Evolutionary conservation across 106 monocot species (phyloP).

Genomic region (Dendrobium chrysotoxum): DNA sequence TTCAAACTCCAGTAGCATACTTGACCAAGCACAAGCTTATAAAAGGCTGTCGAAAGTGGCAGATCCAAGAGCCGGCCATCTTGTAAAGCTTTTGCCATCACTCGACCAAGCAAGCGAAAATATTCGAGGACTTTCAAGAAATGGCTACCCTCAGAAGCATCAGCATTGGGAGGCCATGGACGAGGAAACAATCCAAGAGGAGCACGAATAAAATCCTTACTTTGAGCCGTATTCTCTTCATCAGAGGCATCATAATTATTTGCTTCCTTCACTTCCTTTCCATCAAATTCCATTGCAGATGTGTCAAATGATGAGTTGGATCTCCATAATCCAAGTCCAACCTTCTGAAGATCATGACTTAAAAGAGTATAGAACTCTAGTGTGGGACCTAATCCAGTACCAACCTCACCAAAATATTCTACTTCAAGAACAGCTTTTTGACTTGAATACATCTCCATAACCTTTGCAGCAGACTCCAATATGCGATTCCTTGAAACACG

Average conservation of each 20-base stretch:
- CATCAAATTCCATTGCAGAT: constrained; percentile 50
- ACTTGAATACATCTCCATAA: constrained; percentile 98
- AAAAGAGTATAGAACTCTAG: constrained; percentile 96
- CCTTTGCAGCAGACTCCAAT: constrained; percentile 91
- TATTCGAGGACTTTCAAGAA: constrained; percentile 78
- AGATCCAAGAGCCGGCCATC: constrained; percentile 91
- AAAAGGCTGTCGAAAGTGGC: constrained; percentile 75
- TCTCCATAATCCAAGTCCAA: constrained; percentile 78
- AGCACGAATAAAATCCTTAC: constrained; percentile 48
- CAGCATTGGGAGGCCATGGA: constrained; percentile 74
- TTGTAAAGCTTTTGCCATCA: constrained; percentile 93
- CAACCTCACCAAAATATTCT: constrained; percentile 99
- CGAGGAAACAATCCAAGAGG: constrained; percentile 88
- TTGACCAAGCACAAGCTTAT: constrained; percentile 85
- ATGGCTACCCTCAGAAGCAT: constrained; percentile 56
- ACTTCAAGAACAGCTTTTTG: constrained; percentile 98
- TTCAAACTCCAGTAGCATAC: constrained; percentile 28
- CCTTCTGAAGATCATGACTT: constrained; percentile 90
- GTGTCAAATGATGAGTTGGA: constrained; percentile 32
- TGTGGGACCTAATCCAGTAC: constrained; percentile 94
- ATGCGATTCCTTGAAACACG: constrained; percentile 95
- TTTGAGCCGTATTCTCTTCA: constrained; percentile 25
- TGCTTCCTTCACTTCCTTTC: constrained; percentile 6
- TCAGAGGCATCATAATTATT: constrained; percentile 27
- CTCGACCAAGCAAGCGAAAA: constrained; percentile 77